A percentile compares a stretch with the other conserved stretches of the same genome.
Conservation (phyloP, 116 monocot species). For the Phalaenopsis hybrid region DNA sequence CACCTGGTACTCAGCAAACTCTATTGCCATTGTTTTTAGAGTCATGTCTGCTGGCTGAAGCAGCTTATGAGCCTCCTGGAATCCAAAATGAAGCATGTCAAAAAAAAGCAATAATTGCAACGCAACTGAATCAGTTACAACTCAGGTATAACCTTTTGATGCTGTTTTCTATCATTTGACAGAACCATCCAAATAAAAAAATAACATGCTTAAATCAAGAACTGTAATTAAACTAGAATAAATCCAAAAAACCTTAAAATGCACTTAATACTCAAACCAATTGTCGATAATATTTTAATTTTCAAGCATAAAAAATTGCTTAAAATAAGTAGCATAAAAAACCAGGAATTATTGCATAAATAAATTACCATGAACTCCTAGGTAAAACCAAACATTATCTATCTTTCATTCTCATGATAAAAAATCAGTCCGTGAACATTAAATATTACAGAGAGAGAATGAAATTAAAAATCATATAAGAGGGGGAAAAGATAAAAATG, state of each 20-base stretch:
- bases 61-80: conserved; percentile 89
- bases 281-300: not conserved
- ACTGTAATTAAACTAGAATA: not conserved
- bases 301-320: not conserved
- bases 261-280: not conserved
- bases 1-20: conserved; percentile 99
- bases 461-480: not conserved
- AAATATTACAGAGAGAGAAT: not conserved
- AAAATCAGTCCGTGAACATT: not conserved
- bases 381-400: not conserved
- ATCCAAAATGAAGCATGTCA: conserved; percentile 12
- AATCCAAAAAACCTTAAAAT: not conserved
- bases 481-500: not conserved
- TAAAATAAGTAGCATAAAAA: not conserved
- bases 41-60: conserved; percentile 91
- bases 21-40: conserved; percentile 89
- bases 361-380: not conserved
- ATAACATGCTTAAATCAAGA: not conserved
- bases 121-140: not conserved
- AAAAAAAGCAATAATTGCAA: not conserved
- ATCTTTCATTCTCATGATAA: not conserved
- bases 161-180: not conserved
- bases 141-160: not conserved
- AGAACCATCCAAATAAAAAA: conserved; percentile 2
- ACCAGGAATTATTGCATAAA: not conserved